These are phyloP conservation scores for Lachnellula subtilissima DNA, from an alignment of 2,329 filamentous ascomycete genomes.

Conservation along the genomic window DNA sequence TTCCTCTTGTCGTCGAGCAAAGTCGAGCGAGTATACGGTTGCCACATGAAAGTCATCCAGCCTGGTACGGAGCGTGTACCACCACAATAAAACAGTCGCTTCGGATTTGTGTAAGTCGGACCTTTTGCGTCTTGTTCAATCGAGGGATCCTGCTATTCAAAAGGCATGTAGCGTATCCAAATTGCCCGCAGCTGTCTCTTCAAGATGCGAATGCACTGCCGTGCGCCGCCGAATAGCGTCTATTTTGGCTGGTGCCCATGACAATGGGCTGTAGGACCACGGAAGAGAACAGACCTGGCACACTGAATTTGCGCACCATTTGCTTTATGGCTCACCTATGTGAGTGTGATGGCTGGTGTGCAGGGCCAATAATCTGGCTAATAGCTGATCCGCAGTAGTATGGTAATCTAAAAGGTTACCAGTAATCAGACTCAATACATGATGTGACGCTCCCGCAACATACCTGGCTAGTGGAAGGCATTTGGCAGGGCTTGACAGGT, in stretches of 20 bases:
- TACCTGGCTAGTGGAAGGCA: slow-evolving; percentile 4
- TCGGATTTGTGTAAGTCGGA: not conserved
- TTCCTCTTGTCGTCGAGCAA: slow-evolving; percentile 18
- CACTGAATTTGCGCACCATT: slow-evolving; percentile 8
- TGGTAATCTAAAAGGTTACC: slow-evolving; percentile 17
- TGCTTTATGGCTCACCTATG: slow-evolving; percentile 14
- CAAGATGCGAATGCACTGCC: slow-evolving; percentile 10
- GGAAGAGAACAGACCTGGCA: slow-evolving; percentile 11
- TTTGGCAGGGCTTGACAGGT: not conserved
- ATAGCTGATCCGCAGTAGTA: slow-evolving; percentile 17
- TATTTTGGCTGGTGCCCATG: slow-evolving; percentile 23
- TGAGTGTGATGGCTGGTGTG: slow-evolving; percentile 19
- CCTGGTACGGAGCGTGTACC: slow-evolving; percentile 1
- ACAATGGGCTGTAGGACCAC: slow-evolving; percentile 16
- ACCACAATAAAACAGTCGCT: not conserved
- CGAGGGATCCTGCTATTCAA: slow-evolving; percentile 7
- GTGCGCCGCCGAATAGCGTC: slow-evolving; percentile 17
- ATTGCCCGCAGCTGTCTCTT: slow-evolving; percentile 2
- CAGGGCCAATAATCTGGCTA: slow-evolving; percentile 28
- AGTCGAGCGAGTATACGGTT: slow-evolving; percentile 7
- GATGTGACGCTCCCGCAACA: slow-evolving; percentile 19
- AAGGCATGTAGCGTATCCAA: slow-evolving; percentile 7
- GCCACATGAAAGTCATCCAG: slow-evolving; percentile 13
- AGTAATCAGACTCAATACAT: slow-evolving; percentile 19
- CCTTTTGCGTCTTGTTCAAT: not conserved